Conservation (phyloP, 106 monocot species). For the Allium sativum region DNA sequence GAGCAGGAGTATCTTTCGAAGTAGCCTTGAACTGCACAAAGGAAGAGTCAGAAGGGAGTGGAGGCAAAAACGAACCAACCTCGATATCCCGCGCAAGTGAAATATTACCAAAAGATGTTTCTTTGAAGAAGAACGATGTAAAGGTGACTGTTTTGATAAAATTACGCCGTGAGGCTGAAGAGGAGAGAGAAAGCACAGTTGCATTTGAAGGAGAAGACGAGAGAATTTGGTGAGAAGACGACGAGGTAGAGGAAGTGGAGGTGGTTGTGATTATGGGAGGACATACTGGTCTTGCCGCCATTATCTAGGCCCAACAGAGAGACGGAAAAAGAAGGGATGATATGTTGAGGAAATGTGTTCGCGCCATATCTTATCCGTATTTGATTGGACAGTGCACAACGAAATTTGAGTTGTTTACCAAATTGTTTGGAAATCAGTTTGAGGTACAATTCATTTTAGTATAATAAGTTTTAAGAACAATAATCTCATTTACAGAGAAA, state of each 20-base stretch:
- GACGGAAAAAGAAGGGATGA: not conserved
- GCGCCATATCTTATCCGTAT: slow-evolving; percentile 6
- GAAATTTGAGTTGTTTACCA: no score
- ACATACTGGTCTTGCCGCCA: not conserved
- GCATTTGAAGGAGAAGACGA: slow-evolving; percentile 1
- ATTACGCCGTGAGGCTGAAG: slow-evolving; percentile 24
- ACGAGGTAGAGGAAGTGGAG: slow-evolving; percentile 8
- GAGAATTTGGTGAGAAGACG: not conserved
- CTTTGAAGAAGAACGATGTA: slow-evolving; percentile 10
- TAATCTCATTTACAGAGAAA: no score
- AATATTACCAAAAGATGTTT: not conserved
- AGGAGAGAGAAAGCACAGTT: not conserved
- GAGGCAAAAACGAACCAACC: slow-evolving; percentile 81
- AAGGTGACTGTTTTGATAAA: slow-evolving; percentile 27
- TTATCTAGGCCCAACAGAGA: not conserved
- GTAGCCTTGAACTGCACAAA: slow-evolving; percentile 86
- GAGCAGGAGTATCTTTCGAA: slow-evolving; percentile 82
- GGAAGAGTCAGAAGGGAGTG: slow-evolving; percentile 38
- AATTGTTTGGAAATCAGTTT: no score
- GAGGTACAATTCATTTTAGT: no score
- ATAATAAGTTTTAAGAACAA: no score
- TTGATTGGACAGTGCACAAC: no score
- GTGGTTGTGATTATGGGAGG: not conserved
- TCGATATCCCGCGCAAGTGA: slow-evolving; percentile 65
- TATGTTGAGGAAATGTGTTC: slow-evolving; percentile 7